Conservation (phyloP, 257 asterid genomes). For the Solanum arcanum region DNA sequence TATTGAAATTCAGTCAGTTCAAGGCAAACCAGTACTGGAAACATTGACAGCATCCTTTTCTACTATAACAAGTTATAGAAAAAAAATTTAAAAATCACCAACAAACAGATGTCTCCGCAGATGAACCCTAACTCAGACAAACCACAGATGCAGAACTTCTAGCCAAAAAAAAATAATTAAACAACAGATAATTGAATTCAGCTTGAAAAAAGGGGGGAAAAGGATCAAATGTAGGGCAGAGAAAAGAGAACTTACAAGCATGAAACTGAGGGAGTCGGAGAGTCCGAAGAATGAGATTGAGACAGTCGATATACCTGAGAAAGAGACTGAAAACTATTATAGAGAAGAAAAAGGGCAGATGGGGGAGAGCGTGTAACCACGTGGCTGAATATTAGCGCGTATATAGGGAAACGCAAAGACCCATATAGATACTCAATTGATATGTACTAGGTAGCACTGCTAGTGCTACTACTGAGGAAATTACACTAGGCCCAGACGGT, state of each 20-base stretch:
- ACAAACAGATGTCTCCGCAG: background rate
- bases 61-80: background rate
- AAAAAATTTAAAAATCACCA: background rate
- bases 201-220: background rate
- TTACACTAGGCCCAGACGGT: background rate
- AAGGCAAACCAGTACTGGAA: background rate
- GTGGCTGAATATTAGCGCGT: background rate
- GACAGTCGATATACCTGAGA: background rate
- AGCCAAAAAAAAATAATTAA: background rate
- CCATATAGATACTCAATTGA: background rate
- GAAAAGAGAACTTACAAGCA: background rate
- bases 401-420: background rate
- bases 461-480: background rate
- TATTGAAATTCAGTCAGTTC: background rate
- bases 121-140: background rate
- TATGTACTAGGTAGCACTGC: background rate
- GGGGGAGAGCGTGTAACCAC: background rate
- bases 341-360: background rate
- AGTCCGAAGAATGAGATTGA: background rate
- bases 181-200: background rate
- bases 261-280: background rate
- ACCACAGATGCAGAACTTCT: background rate
- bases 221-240: background rate
- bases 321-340: background rate
- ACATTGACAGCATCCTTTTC: background rate